Percentiles rank a stretch among this genome's conserved stretches.
Evolutionary conservation across 352 stramenopile species (phyloP).

Genomic region (Globisporangium uncinulatum): DNA sequence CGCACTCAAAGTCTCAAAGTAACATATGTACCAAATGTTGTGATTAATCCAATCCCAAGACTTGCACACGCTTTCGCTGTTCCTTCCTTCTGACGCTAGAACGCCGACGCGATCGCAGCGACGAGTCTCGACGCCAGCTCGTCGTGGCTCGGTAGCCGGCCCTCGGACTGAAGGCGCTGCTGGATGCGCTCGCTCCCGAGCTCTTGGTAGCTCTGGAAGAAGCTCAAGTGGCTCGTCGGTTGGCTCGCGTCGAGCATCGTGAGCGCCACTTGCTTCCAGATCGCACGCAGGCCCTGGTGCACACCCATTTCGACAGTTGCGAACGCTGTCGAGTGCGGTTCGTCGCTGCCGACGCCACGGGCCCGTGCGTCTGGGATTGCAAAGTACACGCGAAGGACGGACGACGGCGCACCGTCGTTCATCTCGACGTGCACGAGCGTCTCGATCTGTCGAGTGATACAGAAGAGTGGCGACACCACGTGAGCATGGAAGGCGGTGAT

Average conservation of each 20-base stretch:
- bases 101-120: constrained; percentile 35
- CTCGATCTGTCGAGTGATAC: constrained; percentile 25
- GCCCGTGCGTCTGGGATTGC: constrained; percentile 15
- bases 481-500: no score
- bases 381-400: constrained; percentile 41
- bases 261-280: constrained; percentile 47
- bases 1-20: background rate
- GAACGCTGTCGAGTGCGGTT: constrained; percentile 6
- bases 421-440: constrained; percentile 34
- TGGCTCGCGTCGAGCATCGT: constrained; percentile 38
- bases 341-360: background rate
- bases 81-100: background rate
- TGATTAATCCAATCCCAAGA: no score
- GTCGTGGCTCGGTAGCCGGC: constrained; percentile 48
- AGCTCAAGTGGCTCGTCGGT: constrained; percentile 15
- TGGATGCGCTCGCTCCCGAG: constrained; percentile 17
- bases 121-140: constrained; percentile 54
- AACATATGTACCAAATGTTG: no score
- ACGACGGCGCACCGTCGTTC: constrained; percentile 18
- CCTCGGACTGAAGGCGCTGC: constrained; percentile 33
- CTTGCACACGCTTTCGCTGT: background rate
- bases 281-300: constrained; percentile 38
- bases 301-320: constrained; percentile 38
- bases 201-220: constrained; percentile 12
- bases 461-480: no score